Evolutionary conservation across 1,139 yeast species (phyloP).

Genomic region (Protomyces lactucae-debilis): DNA sequence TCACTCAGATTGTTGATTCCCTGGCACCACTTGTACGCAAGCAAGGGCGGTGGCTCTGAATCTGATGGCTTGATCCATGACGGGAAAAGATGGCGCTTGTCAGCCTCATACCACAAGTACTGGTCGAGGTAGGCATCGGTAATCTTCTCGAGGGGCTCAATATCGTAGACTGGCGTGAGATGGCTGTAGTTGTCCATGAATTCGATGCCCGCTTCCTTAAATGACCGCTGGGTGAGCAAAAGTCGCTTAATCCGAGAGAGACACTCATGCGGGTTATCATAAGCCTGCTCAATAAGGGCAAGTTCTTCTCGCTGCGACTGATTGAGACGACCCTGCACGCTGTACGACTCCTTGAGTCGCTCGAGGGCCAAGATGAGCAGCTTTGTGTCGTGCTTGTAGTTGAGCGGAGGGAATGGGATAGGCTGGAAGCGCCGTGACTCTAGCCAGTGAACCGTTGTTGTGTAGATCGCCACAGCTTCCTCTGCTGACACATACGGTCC

Average conservation of each 20-base stretch:
- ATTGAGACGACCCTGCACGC: slow-evolving; percentile 77
- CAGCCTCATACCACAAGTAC: slow-evolving; percentile 94
- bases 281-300: slow-evolving; percentile 91
- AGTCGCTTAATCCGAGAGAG: slow-evolving; percentile 77
- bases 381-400: slow-evolving; percentile 91
- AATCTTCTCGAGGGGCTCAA: slow-evolving; percentile 90
- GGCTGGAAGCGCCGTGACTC: slow-evolving; percentile 79
- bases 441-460: slow-evolving; percentile 90
- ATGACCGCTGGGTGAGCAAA: slow-evolving; percentile 80
- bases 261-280: slow-evolving; percentile 93
- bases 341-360: slow-evolving; percentile 73
- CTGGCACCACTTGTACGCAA: slow-evolving; percentile 92
- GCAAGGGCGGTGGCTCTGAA: slow-evolving; percentile 83
- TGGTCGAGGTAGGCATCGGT: slow-evolving; percentile 96
- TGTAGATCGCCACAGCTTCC: slow-evolving; percentile 81
- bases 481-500: slow-evolving; percentile 86
- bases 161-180: slow-evolving; percentile 75
- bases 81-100: slow-evolving; percentile 80
- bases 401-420: slow-evolving; percentile 88
- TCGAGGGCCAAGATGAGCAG: slow-evolving; percentile 83
- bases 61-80: slow-evolving; percentile 96
- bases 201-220: slow-evolving; percentile 80
- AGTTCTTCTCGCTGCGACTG: slow-evolving; percentile 87
- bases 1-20: slow-evolving; percentile 76
- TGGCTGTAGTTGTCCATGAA: slow-evolving; percentile 90